Conservation (phyloP, 2,329 filamentous ascomycete species). For the Aschersonia sp. region DNA sequence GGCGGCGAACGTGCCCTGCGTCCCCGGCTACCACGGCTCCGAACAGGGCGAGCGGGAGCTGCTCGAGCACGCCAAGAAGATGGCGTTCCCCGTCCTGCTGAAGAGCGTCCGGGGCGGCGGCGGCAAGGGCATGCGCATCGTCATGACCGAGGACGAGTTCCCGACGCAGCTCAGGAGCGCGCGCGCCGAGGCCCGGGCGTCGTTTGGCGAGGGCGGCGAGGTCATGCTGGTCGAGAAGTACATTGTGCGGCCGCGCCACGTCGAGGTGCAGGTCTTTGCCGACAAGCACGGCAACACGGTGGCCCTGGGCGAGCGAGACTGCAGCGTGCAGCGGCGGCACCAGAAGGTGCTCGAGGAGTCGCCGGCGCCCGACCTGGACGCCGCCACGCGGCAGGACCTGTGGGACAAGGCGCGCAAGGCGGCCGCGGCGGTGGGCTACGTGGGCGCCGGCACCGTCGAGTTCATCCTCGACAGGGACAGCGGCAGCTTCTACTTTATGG, state of each 20-base stretch:
- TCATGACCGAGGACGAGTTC: constrained; percentile 54
- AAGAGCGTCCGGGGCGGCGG: constrained; percentile 74
- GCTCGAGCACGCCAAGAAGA: constrained; percentile 54
- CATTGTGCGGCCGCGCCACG: constrained; percentile 64
- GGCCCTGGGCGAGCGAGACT: constrained; percentile 77
- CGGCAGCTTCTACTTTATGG: constrained; percentile 69
- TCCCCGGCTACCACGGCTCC: constrained; percentile 83
- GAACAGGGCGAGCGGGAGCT: constrained; percentile 57
- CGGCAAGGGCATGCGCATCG: constrained; percentile 74
- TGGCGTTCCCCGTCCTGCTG: constrained; percentile 55
- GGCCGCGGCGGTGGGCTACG: constrained; percentile 66
- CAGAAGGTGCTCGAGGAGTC: constrained; percentile 89
- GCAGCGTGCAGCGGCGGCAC: constrained; percentile 72
- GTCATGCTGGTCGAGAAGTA: constrained; percentile 79
- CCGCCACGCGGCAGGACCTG: constrained; percentile 42
- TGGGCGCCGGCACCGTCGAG: constrained; percentile 81
- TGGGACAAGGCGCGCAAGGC: constrained; percentile 53
- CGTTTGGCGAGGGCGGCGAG: constrained; percentile 67
- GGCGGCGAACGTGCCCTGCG: constrained; percentile 84
- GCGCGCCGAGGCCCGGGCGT: constrained; percentile 58
- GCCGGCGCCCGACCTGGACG: constrained; percentile 55
- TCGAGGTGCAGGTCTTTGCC: constrained; percentile 84
- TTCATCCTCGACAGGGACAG: constrained; percentile 78
- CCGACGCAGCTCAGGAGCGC: constrained; percentile 55
- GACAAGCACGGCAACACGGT: constrained; percentile 68